Conservation (phyloP, 371 early-diverging fungal genomes). For the Encephalitozoon romaleae region DNA sequence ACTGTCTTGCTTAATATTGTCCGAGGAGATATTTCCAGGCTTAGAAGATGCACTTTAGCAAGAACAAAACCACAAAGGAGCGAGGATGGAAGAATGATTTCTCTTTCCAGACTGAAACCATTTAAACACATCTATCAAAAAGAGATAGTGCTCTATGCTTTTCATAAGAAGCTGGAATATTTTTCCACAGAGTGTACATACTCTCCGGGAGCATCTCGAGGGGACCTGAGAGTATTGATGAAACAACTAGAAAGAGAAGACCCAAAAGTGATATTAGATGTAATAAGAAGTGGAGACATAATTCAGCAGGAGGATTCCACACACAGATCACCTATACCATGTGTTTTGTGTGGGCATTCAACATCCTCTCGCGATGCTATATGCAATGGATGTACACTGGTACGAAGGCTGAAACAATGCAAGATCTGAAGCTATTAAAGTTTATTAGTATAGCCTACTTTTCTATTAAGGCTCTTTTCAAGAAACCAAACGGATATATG, state of each 20-base stretch:
- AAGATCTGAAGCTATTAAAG: neutral
- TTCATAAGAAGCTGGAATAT: conserved; percentile 89
- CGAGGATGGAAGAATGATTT: conserved; percentile 22
- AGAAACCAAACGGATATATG: neutral
- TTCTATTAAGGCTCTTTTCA: neutral
- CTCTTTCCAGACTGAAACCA: conserved; percentile 75
- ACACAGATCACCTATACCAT: neutral
- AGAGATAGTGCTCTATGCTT: conserved; percentile 99
- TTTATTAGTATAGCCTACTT: neutral
- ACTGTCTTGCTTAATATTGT: conserved; percentile 96
- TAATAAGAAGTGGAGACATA: conserved; percentile 50
- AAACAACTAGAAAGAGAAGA: conserved; percentile 88
- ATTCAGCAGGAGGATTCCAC: neutral
- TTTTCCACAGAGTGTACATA: conserved; percentile 98
- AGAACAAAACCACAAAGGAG: conserved; percentile 66
- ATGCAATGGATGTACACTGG: conserved; percentile 36
- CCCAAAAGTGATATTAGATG: conserved; percentile 76
- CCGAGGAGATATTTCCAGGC: conserved; percentile 84
- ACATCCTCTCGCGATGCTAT: conserved; percentile 26
- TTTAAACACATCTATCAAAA: conserved; percentile 98
- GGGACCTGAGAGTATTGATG: conserved; percentile 82
- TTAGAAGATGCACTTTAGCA: conserved; percentile 83
- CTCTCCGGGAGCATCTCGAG: conserved; percentile 93
- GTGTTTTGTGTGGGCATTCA: conserved; percentile 31
- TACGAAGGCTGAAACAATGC: conserved; percentile 2